A percentile compares a stretch with the other conserved stretches of the same genome.
Conservation (phyloP, 805 yeast genomes). For the Monosporozyma servazzii region DNA sequence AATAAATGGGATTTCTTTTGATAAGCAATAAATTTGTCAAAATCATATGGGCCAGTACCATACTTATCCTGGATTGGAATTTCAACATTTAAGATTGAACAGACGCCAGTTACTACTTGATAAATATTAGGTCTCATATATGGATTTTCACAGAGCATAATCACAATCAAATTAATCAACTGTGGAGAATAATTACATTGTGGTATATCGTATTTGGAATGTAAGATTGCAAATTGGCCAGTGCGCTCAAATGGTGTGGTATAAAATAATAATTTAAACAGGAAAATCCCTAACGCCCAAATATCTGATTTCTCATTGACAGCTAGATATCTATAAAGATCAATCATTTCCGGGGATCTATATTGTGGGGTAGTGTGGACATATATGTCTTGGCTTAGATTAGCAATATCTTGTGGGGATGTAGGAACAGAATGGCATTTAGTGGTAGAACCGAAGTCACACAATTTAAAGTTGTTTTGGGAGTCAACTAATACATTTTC, state of each 20-base stretch:
- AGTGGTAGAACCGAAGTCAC: slow-evolving; percentile 90
- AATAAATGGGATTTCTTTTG: slow-evolving; percentile 31
- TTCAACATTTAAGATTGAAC: slow-evolving; percentile 48
- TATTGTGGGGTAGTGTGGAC: slow-evolving; percentile 94
- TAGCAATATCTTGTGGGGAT: slow-evolving; percentile 68
- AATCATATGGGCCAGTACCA: slow-evolving; percentile 45
- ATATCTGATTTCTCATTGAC: slow-evolving; percentile 89
- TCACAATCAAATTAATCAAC: slow-evolving; percentile 63
- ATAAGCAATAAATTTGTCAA: slow-evolving; percentile 44
- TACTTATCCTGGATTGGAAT: slow-evolving; percentile 39
- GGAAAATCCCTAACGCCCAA: slow-evolving; percentile 92
- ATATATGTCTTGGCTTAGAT: slow-evolving; percentile 74
- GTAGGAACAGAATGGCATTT: slow-evolving; percentile 40
- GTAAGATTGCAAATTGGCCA: slow-evolving; percentile 78
- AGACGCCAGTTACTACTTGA: slow-evolving; percentile 61
- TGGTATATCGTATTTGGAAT: slow-evolving; percentile 75
- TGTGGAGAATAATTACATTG: slow-evolving; percentile 63
- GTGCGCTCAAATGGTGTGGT: slow-evolving; percentile 87
- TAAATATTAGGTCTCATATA: slow-evolving; percentile 74
- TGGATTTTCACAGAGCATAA: slow-evolving; percentile 79
- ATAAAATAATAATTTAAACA: slow-evolving; percentile 84
- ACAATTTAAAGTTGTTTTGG: slow-evolving; percentile 61
- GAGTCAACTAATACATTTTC: slow-evolving; percentile 83
- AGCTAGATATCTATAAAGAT: slow-evolving; percentile 70
- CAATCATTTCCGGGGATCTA: slow-evolving; percentile 93